These are phyloP conservation scores for Xylariaceae sp. DNA, from an alignment of 2,329 filamentous ascomycete genomes.

Conservation along the genomic window DNA sequence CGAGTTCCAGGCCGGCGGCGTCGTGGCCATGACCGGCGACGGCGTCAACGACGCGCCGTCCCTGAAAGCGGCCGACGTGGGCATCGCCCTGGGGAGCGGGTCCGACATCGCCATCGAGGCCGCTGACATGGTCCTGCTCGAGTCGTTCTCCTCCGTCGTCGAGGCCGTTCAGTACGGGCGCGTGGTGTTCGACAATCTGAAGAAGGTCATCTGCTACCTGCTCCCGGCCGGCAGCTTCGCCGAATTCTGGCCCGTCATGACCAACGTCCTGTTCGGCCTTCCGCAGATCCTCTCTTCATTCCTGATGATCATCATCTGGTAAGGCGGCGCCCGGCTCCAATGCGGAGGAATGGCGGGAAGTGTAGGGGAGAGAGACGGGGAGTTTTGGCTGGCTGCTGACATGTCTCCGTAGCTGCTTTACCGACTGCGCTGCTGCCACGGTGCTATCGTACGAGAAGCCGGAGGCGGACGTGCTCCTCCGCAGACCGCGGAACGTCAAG, in stretches of 20 bases:
- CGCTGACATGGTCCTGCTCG: slow-evolving; percentile 73
- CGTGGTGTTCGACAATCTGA: slow-evolving; percentile 72
- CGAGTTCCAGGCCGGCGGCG: slow-evolving; percentile 58
- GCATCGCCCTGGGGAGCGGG: slow-evolving; percentile 73
- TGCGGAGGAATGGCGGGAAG: too few relatives aligned
- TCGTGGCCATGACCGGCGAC: slow-evolving; percentile 79
- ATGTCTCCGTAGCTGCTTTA: slow-evolving; percentile 53
- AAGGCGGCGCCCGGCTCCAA: slow-evolving; percentile 23
- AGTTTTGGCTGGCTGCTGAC: background rate
- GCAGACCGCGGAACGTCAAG: slow-evolving; percentile 59
- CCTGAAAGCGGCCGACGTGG: slow-evolving; percentile 71
- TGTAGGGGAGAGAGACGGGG: too few relatives aligned
- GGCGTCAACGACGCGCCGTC: slow-evolving; percentile 83
- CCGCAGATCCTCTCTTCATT: slow-evolving; percentile 68
- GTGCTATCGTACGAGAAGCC: slow-evolving; percentile 69
- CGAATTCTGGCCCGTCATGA: slow-evolving; percentile 71
- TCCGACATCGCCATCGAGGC: slow-evolving; percentile 78
- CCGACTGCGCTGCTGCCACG: slow-evolving; percentile 66
- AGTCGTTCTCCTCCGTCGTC: slow-evolving; percentile 64
- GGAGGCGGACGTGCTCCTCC: slow-evolving; percentile 65
- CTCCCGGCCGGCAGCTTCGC: slow-evolving; percentile 66
- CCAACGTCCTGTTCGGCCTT: slow-evolving; percentile 63
- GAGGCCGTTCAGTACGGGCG: slow-evolving; percentile 66
- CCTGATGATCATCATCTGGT: slow-evolving; percentile 63
- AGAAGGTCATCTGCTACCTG: slow-evolving; percentile 70